These are phyloP conservation scores for Voacanga thouarsii DNA, from an alignment of 257 asterid genomes.

Conservation along the genomic window DNA sequence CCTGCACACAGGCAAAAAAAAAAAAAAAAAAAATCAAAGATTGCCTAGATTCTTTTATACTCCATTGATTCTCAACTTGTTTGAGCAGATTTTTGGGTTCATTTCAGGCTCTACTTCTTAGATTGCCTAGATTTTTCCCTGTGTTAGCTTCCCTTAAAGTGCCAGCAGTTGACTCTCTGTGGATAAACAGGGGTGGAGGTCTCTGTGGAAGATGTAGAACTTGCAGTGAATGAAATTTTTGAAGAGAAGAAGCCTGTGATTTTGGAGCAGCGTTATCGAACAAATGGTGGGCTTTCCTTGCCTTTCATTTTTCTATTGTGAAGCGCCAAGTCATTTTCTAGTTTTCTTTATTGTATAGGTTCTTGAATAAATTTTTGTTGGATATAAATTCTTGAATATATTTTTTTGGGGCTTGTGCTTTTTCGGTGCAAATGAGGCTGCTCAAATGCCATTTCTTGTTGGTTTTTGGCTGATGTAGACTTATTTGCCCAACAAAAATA, in stretches of 20 bases:
- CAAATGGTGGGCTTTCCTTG: conserved; percentile 55
- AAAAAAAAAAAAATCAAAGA: too few species aligned
- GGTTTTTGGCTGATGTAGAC: background rate
- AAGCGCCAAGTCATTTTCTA: background rate
- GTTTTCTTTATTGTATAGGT: background rate
- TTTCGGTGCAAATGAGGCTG: background rate
- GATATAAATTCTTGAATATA: background rate
- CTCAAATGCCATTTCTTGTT: background rate
- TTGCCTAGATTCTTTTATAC: too few species aligned
- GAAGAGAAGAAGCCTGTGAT: conserved; percentile 60
- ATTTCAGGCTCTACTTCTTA: too few species aligned
- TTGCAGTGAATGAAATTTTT: conserved; percentile 57
- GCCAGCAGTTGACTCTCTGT: conserved; percentile 12
- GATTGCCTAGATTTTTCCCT: background rate
- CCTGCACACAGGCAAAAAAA: too few species aligned
- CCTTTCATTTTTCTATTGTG: background rate
- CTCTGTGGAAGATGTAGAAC: conserved; percentile 59
- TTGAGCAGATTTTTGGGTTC: background rate
- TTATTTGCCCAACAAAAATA: background rate
- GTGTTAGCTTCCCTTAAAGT: conserved; percentile 2
- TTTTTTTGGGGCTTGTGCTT: background rate
- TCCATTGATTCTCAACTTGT: background rate
- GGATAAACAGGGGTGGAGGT: conserved; percentile 69
- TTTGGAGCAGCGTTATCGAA: conserved; percentile 78
- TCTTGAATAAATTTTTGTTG: too few species aligned